Base-by-base conservation (phyloP, 805 yeast species). In the Blastobotrys mokoenaii region DNA sequence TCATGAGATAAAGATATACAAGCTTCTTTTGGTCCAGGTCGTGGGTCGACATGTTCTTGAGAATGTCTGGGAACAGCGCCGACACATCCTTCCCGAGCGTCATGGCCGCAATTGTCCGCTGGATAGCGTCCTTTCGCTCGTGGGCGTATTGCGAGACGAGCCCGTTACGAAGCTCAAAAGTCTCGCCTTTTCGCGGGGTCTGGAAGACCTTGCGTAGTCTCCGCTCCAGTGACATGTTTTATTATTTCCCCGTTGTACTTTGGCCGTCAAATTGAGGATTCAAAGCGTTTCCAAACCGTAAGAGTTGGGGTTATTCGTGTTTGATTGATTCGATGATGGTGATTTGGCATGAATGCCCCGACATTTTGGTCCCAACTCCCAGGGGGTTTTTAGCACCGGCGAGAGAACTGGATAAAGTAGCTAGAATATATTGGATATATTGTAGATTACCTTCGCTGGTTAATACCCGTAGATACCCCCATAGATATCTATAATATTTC, bases 61-160 rank as follows among this genome's bases (percentile, higher is more conserved):
- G 71, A 22, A 93, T 94, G 64, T 93, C 97, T 1, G 99, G 98
- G 57, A 93, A 93, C 45, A 93, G 70, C 1, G 94, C 79, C 15
- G 95, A 84, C 18, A 93, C 97, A 63, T 93, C 98, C 61, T 93
- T 93, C 9, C 97, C 97, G 27, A 88, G 77, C 0, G 98, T 93
- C 99, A 93, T 93, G 48, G 96, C 97, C 47, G 93, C 94, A 60
- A 93, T 93, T 16, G 94, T 96, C 48, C 96, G 76, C 66, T 90
- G 95, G 54, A 93, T 93, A 14, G 98, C 95, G 63, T 93, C 98
- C 62, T 93, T 93, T 48, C 96, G 62, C 59, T 94, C 97, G 53
- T 78, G 82, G 20, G 96, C 95, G 65, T 86, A 93, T 66, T 87
- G 97, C 7, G 96, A 87, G 3, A 89, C 97, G 44, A 93, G 73